Evolutionary conservation across 2,329 filamentous ascomycete species (phyloP), one percentile per base, ranked within the genome.

Genomic region (Colletotrichum aenigma): DNA sequence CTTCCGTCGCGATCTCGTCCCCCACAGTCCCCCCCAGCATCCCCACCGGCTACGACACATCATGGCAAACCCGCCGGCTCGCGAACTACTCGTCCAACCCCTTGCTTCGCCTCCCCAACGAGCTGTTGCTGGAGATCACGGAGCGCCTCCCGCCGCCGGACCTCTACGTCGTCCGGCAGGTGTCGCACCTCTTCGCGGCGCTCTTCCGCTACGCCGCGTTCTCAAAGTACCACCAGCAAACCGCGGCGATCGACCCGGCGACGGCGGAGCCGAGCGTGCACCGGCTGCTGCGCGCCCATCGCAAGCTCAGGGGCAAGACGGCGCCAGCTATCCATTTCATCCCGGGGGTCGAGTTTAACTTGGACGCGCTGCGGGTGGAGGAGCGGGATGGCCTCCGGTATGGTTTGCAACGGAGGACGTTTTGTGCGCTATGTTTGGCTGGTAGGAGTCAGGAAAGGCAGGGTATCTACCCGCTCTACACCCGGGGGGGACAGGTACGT

Each of bases 241-340:
- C 9, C 9, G 6, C 38, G 0, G 36, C 0, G 5, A 43, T 43
- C 4, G 16, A 43, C 18, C 16, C 38, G 18, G 0, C 0, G 18
- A 43, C 38, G 38, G 16, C 38, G 18, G 43, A 21, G 43, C 43
- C 43, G 43, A 48, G 4, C 3, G 43, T 21, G 18, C 18, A 21
- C 9, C 43, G 43, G 43, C 43, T 48, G 9, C 43, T n/a, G 0
- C 43, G 43, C 10, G 43, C 43, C 18, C n/a, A 43, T n/a, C 18
- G 38, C 1, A 43, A 6, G 38, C 4, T 43, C 5, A 43, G 38
- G 38, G 38, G 38, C 43, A 48, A 13, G 18, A 12, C 5, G 43
- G 5, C 18, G 9, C 18, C 10, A 6, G 43, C 2, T 48, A 9
- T 8, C 4, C 18, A 48, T 48, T 48, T 48, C 43, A 48, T 48